Evolutionary conservation across 352 stramenopile species (phyloP).

Genomic region (Ochromonadaceae sp.): DNA sequence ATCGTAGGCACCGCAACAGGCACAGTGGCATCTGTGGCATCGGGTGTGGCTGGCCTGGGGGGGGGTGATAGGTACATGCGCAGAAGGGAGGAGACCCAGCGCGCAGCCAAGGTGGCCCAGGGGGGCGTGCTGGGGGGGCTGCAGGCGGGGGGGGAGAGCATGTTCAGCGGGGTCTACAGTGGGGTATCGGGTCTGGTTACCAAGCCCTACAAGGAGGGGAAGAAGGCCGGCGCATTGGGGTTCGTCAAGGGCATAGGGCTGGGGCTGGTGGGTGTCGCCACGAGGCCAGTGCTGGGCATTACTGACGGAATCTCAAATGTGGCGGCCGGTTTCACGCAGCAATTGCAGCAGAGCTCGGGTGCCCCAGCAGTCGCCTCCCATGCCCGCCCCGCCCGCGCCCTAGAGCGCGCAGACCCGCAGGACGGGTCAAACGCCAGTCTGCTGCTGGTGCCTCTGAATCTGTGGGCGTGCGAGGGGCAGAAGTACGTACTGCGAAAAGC

Average conservation of each 20-base stretch:
- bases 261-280: conserved; percentile 31
- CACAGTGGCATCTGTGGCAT: not conserved
- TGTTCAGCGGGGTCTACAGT: conserved; percentile 27
- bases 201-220: conserved; percentile 28
- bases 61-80: conserved; percentile 6
- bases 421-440: not conserved
- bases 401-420: not conserved
- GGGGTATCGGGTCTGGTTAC: conserved; percentile 35
- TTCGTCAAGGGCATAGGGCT: conserved; percentile 37
- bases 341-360: not conserved
- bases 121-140: conserved; percentile 21
- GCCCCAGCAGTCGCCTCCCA: not conserved
- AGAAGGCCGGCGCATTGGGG: conserved; percentile 27
- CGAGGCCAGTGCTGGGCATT: conserved; percentile 37
- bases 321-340: not conserved
- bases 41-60: conserved; percentile 18
- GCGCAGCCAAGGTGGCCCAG: not conserved
- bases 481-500: not conserved
- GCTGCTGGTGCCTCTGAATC: not conserved
- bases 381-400: not conserved
- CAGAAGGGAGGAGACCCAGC: not conserved
- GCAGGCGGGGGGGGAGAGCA: conserved; percentile 23
- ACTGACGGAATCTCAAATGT: conserved; percentile 23
- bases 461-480: not conserved
- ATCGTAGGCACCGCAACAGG: conserved; percentile 11